Evolutionary conservation across 129 eudicot genomes (phyloP).

Genomic region (Lactuca saligna): DNA sequence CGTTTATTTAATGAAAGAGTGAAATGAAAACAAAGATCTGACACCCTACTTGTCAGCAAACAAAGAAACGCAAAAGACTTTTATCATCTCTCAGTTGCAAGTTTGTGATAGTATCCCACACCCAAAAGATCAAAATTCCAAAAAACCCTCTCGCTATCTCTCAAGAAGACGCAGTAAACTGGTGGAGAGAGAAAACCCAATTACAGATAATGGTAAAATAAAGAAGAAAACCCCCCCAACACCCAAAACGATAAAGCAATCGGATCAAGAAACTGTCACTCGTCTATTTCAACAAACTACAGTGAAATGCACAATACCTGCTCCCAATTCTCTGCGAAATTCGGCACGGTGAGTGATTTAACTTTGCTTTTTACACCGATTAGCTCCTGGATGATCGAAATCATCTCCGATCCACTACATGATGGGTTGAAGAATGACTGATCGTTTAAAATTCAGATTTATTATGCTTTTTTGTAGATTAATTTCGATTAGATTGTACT

Average conservation of each 20-base stretch:
- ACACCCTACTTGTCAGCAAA: slow-evolving; percentile 25
- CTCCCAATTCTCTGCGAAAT: slow-evolving; percentile 19
- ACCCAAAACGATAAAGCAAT: slow-evolving; percentile 29
- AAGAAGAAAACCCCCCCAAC: slow-evolving; percentile 8
- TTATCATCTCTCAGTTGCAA: neutral
- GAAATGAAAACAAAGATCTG: slow-evolving; percentile 22
- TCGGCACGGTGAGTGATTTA: slow-evolving; percentile 27
- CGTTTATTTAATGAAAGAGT: slow-evolving; percentile 2
- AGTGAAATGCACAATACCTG: slow-evolving; percentile 26
- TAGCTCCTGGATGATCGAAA: neutral
- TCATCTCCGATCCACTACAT: slow-evolving; percentile 12
- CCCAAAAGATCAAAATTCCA: slow-evolving; percentile 12
- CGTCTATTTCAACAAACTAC: neutral
- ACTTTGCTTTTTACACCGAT: neutral
- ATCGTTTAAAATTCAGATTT: slow-evolving; percentile 3
- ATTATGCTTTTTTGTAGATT: slow-evolving; percentile 9
- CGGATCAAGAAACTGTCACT: slow-evolving; percentile 25
- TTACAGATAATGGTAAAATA: slow-evolving; percentile 10
- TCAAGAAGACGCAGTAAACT: slow-evolving; percentile 17
- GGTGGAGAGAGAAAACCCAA: slow-evolving; percentile 11
- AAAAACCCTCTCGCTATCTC: slow-evolving; percentile 21
- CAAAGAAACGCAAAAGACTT: slow-evolving; percentile 27
- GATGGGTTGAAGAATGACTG: neutral
- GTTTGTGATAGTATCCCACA: slow-evolving; percentile 3
- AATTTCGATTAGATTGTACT: slow-evolving; percentile 6